Evolutionary conservation across 2,329 filamentous ascomycete genomes (phyloP), one percentile per base, ranked within the genome.

Genomic region (Graphium sp.): DNA sequence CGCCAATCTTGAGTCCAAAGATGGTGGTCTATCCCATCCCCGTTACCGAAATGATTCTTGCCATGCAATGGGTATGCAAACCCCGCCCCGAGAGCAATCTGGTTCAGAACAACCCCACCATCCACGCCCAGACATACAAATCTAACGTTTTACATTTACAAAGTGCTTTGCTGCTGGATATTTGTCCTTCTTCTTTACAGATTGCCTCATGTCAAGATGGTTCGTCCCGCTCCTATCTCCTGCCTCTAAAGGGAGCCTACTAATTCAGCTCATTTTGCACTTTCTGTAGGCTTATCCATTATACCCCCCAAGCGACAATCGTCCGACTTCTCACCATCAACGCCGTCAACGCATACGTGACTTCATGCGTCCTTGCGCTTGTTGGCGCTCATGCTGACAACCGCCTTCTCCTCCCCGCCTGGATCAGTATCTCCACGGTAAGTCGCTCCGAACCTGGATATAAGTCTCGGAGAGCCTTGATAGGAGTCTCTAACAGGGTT

Each of bases 141-240:
- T 23, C 13, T 11, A 18, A 15, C 12, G 7, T 21, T 14, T 40
- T 23, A 34, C 33, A 6, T 16, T 5, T 17, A 22, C 28, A 14
- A 42, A 82, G 78, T 83, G 77, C 54, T 72, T 68, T 43, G 74
- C 77, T 33, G 80, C 76, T 13, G 79, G 74, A 30, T 82, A 83
- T 49, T 63, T 84, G 34, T 78, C 76, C 28, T 85, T 82, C 50
- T 80, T 82, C 56, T 85, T 85, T 47, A 80, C 77, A 32, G 79
- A 85, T 52, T 82, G 78, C 50, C 66, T 85, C 42, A 84, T 85
- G 78, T 83, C 77, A 35, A 62, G 80, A 52, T 85, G 79, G 76
- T 80, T 45, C 24, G 61, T 52, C 24, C 12, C 18, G 22, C 22
- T 19, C 18, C 18, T 24, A n/a, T 12, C 22, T 13, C 25, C 9